Evolutionary conservation across 169 alveolate genomes (phyloP).

Genomic region (Cryptosporidium muris): DNA sequence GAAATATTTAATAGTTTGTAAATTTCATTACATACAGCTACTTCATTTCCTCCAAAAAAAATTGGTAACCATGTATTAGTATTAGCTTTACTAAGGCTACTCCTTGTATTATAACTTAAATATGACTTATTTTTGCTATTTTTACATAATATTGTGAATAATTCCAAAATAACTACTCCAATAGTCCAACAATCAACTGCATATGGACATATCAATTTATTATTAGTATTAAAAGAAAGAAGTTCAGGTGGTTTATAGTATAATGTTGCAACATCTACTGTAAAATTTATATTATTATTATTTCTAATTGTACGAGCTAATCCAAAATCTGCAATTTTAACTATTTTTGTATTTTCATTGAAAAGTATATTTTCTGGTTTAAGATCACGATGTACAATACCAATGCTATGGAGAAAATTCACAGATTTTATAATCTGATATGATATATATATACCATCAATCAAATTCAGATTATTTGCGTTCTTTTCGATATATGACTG

Average conservation of each 20-base stretch:
- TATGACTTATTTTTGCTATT: background rate
- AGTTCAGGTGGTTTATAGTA: slow-evolving; percentile 65
- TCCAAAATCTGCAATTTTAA: slow-evolving; percentile 67
- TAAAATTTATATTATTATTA: slow-evolving; percentile 38
- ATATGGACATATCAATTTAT: slow-evolving; percentile 20
- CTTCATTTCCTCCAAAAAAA: slow-evolving; percentile 62
- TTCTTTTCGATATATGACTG: slow-evolving; percentile 47
- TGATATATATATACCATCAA: slow-evolving; percentile 31
- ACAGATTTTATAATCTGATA: slow-evolving; percentile 46
- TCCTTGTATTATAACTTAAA: slow-evolving; percentile 18
- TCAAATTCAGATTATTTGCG: slow-evolving; percentile 1
- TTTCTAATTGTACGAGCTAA: slow-evolving; percentile 62
- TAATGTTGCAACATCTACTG: slow-evolving; percentile 54
- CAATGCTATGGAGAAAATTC: slow-evolving; percentile 49
- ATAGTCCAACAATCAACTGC: slow-evolving; percentile 63
- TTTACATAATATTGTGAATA: slow-evolving; percentile 19
- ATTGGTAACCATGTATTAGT: slow-evolving; percentile 35
- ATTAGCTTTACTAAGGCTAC: background rate
- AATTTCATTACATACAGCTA: slow-evolving; percentile 33
- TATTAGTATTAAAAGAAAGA: slow-evolving; percentile 4
- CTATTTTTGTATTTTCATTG: slow-evolving; percentile 1
- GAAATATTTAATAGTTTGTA: slow-evolving; percentile 22
- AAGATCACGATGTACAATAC: slow-evolving; percentile 67
- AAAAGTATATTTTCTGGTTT: slow-evolving; percentile 68
- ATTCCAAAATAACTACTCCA: slow-evolving; percentile 49